phyloP scores from a whole-genome alignment of 2,329 filamentous ascomycete genomes.

The Bisporella sp. region DNA sequence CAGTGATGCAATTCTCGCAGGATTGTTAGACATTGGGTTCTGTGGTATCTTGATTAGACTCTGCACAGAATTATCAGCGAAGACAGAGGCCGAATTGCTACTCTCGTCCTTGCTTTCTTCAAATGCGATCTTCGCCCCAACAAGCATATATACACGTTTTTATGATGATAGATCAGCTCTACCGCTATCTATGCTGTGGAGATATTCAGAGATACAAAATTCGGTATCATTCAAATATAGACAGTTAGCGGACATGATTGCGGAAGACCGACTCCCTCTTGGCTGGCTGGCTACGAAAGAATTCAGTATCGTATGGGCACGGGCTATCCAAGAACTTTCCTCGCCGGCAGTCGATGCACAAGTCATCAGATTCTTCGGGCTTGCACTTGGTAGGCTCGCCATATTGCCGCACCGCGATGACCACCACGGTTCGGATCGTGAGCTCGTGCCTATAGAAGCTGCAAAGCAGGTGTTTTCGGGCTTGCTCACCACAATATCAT shows the following conservation, averaged over 20 bases:
- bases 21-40: conserved; percentile 35
- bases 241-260: conserved; percentile 31
- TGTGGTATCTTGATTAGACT: conserved; percentile 35
- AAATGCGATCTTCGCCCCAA: conserved; percentile 31
- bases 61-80: conserved; percentile 31
- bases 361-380: conserved; percentile 30
- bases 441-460: conserved; percentile 8
- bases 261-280: conserved; percentile 28
- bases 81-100: conserved; percentile 35
- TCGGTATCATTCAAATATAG: conserved; percentile 30
- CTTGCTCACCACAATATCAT: conserved; percentile 33
- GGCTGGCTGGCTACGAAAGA: conserved; percentile 38
- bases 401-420: background rate
- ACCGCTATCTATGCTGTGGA: conserved; percentile 29
- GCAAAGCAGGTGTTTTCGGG: conserved; percentile 33
- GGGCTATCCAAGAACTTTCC: conserved; percentile 31
- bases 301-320: conserved; percentile 36
- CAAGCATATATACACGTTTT: conserved; percentile 19
- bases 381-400: conserved; percentile 27
- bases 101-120: conserved; percentile 29
- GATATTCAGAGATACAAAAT: conserved; percentile 27
- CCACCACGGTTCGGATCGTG: background rate
- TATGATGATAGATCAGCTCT: conserved; percentile 19
- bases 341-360: conserved; percentile 26
- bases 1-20: conserved; percentile 34